Conservation (phyloP, 768 basidiomycete species). For the Pleurotus tuber-regium region DNA sequence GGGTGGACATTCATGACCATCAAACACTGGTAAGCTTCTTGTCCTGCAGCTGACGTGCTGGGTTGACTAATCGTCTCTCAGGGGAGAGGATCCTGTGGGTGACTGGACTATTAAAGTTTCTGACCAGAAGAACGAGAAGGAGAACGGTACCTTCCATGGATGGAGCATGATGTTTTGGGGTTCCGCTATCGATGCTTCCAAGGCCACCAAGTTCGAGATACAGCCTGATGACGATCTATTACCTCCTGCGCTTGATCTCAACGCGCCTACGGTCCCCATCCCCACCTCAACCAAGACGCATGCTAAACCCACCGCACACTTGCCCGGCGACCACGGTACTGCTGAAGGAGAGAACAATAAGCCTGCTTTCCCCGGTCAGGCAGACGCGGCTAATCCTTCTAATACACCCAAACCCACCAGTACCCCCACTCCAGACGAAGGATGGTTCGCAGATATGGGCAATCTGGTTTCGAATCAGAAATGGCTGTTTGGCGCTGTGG, state of each 20-base stretch:
- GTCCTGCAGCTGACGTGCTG: background rate
- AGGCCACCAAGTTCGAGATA: constrained; percentile 61
- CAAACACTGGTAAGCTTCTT: constrained; percentile 83
- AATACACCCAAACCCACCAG: constrained; percentile 32
- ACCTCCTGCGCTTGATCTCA: constrained; percentile 41
- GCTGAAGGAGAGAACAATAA: constrained; percentile 78
- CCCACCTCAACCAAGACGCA: constrained; percentile 56
- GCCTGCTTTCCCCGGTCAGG: constrained; percentile 57
- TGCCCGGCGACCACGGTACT: constrained; percentile 83
- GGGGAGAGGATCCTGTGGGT: constrained; percentile 92
- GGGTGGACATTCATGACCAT: constrained; percentile 99
- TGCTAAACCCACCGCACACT: constrained; percentile 81
- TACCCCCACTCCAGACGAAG: constrained; percentile 68
- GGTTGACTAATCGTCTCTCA: constrained; percentile 24
- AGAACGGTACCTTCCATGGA: constrained; percentile 73
- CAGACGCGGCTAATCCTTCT: constrained; percentile 23
- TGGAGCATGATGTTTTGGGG: constrained; percentile 97
- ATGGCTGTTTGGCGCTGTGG: constrained; percentile 90
- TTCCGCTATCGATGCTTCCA: constrained; percentile 68
- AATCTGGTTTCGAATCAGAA: constrained; percentile 71
- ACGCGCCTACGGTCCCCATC: constrained; percentile 33
- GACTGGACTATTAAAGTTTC: constrained; percentile 87
- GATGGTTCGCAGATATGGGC: constrained; percentile 81
- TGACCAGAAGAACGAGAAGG: constrained; percentile 63
- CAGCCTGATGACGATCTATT: constrained; percentile 50